A percentile compares a stretch with the other conserved stretches of the same genome.
Evolutionary conservation across 1,284 basidiomycete species (phyloP).

Genomic region (Coniferiporia sulphurascens): DNA sequence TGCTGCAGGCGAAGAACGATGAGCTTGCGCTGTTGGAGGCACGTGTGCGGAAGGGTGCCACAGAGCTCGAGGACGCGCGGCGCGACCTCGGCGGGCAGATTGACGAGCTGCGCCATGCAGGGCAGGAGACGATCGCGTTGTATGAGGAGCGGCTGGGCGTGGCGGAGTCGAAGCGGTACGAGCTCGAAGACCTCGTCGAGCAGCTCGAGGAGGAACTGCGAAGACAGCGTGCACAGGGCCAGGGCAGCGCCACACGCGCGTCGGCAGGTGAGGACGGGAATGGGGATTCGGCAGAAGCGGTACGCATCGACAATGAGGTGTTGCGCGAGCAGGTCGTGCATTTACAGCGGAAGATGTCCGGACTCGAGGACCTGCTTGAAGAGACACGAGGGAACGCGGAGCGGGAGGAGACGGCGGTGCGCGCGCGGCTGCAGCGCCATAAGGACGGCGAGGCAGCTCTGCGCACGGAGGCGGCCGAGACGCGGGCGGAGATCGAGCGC

Average conservation of each 20-base stretch:
- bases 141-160: slow-evolving; percentile 84
- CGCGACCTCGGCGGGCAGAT: slow-evolving; percentile 65
- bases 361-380: slow-evolving; percentile 82
- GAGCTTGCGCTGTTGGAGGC: slow-evolving; percentile 50
- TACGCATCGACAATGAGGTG: slow-evolving; percentile 91
- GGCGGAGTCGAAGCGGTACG: slow-evolving; percentile 70
- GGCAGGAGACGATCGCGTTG: slow-evolving; percentile 87
- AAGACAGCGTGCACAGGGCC: too few species aligned
- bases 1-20: slow-evolving; percentile 48
- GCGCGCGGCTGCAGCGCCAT: slow-evolving; percentile 62
- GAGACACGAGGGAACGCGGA: slow-evolving; percentile 72
- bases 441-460: slow-evolving; percentile 77
- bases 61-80: slow-evolving; percentile 61
- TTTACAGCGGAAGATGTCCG: slow-evolving; percentile 70
- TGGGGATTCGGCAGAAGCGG: slow-evolving; percentile 49
- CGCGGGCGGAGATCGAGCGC: slow-evolving; percentile 60
- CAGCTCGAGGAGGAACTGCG: slow-evolving; percentile 55
- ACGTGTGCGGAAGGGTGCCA: slow-evolving; percentile 42
- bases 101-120: slow-evolving; percentile 77
- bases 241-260: too few species aligned
- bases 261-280: too few species aligned
- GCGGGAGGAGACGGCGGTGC: slow-evolving; percentile 63
- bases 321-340: slow-evolving; percentile 85
- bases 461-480: slow-evolving; percentile 60
- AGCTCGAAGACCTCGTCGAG: slow-evolving; percentile 67